Conservation (phyloP, 805 yeast genomes). For the Cyberlindnera sargentensis region DNA sequence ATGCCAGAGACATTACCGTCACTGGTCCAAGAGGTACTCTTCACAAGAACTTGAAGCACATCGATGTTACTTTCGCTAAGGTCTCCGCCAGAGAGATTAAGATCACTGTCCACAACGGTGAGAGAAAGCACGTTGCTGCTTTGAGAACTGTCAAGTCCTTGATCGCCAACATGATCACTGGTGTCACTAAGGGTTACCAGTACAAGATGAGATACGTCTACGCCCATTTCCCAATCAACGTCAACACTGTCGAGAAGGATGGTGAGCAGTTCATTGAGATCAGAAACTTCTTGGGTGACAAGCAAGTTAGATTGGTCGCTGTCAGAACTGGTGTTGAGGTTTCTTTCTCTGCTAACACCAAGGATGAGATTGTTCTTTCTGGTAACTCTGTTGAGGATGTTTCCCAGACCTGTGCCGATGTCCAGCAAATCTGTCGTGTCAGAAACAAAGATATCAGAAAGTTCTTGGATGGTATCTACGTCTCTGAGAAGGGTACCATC, state of each 20-base stretch:
- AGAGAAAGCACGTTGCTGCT: constrained; percentile 99
- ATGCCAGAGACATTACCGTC: constrained; percentile 84
- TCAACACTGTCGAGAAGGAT: constrained; percentile 79
- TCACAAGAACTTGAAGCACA: constrained; percentile 86
- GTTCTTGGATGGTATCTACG: constrained; percentile 99
- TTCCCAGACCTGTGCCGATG: constrained; percentile 97
- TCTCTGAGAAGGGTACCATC: constrained; percentile 89
- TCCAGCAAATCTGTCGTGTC: constrained; percentile 96
- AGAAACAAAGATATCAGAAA: constrained; percentile 99
- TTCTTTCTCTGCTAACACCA: constrained; percentile 73
- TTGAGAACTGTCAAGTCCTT: constrained; percentile 97
- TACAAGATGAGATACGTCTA: constrained; percentile 99
- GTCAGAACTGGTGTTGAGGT: constrained; percentile 85
- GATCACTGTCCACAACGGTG: constrained; percentile 96
- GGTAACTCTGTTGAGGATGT: constrained; percentile 98
- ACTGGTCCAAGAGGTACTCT: constrained; percentile 97
- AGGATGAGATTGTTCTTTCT: constrained; percentile 87
- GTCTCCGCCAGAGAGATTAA: constrained; percentile 64
- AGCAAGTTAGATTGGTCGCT: constrained; percentile 85
- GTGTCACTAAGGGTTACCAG: constrained; percentile 98
- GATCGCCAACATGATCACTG: constrained; percentile 88
- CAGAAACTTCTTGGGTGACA: constrained; percentile 99
- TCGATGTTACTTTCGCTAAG: constrained; percentile 89
- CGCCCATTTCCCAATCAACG: constrained; percentile 99
- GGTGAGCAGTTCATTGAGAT: constrained; percentile 77